Conservation (phyloP, 805 yeast species). For the Saccharomycopsis sp. region DNA sequence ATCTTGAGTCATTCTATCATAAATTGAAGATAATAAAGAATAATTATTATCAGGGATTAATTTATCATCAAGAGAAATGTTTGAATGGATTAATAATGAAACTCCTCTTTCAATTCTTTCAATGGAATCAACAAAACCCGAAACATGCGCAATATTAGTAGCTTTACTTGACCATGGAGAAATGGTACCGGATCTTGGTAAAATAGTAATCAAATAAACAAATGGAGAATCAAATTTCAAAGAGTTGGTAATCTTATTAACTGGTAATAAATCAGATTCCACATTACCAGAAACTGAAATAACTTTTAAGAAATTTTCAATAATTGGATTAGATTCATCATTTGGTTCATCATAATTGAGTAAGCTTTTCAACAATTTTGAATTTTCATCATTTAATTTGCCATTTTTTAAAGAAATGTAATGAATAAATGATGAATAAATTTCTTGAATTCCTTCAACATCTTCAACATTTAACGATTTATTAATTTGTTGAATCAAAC, state of each 20-base stretch:
- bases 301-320: constrained; percentile 30
- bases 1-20: constrained; percentile 91
- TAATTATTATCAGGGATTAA: constrained; percentile 38
- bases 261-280: constrained; percentile 8
- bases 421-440: constrained; percentile 71
- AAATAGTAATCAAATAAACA: constrained; percentile 53
- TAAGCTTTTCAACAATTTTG: constrained; percentile 44
- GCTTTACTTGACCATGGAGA: constrained; percentile 99
- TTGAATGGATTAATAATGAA: constrained; percentile 57
- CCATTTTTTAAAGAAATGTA: constrained; percentile 50
- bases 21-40: constrained; percentile 58
- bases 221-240: not conserved
- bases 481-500: constrained; percentile 62
- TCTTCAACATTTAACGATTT: constrained; percentile 41
- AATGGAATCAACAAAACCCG: constrained; percentile 64
- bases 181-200: constrained; percentile 93
- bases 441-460: constrained; percentile 52
- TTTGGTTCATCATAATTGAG: constrained; percentile 66
- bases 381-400: constrained; percentile 30
- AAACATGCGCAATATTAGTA: constrained; percentile 82
- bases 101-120: constrained; percentile 89
- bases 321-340: constrained; percentile 39
- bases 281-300: constrained; percentile 19
- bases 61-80: constrained; percentile 2
- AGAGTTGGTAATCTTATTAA: constrained; percentile 5